Base-by-base conservation (phyloP, 331 rosid species). In the Ulmus americana region DNA sequence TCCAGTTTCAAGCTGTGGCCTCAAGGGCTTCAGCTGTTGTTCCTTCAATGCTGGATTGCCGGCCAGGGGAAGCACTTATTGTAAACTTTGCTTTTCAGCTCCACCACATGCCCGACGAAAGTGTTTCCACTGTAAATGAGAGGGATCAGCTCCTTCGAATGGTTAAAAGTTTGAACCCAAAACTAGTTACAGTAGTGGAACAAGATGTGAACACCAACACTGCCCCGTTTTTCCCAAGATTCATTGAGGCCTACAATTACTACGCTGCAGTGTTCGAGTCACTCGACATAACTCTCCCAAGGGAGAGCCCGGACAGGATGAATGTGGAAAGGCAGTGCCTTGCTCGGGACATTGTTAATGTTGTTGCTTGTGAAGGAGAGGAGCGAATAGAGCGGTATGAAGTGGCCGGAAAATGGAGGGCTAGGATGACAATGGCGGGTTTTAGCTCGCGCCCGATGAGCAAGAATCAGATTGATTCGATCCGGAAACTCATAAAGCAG, bases 71-170 rank as follows among this genome's bases (percentile, higher is more conserved):
- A 81, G 95, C 95, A 61, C 87, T 94, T 42, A 58, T 90, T 7
- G 88, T 94, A 12, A 94, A 94, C 74, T 94, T 89, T 70, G 91
- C 97, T 43, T 94, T 89, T 72, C 95, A 80, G 85, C 99, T 94
- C 68, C 99, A 94, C 75, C 99, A 94, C 83, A 90, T 94, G 97
- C 99, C 95, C 6, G 97, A 94, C 47, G 99, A 94, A 78, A 94
- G 96, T 5, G 99, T 94, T 53, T 89, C 99, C 6, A 90, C 91
- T 0, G 85, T 86, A 7, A 94, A 94, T 41, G 79, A 83, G 59
- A 76, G 97, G n/a, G 98, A 94, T 80, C 95, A 81, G 68, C 99
- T 94, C 69, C 99, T 94, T 20, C 91, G 85, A 28, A 76, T 94
- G 86, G 95, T 87, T 2, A 94, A 90, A 82, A 81, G 90, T 80